Percentiles rank a stretch among this genome's conserved stretches.
phyloP scores from a whole-genome alignment of 2,329 filamentous ascomycete species.

The Cordyceps pruinosa region DNA sequence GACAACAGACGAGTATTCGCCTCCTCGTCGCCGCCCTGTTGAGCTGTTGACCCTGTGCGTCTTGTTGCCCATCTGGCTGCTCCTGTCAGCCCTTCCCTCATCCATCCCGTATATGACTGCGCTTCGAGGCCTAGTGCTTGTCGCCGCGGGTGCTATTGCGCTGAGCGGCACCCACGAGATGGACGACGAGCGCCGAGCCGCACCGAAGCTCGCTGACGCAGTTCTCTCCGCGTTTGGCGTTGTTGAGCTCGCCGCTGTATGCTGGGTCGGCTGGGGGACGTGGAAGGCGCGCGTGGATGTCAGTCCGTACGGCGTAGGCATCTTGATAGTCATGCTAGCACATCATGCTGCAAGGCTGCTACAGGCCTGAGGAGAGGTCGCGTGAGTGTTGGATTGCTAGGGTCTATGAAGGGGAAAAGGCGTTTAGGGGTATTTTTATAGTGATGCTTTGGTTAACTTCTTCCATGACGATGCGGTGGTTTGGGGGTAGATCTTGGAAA shows the following conservation, averaged over 20 bases:
- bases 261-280: slow-evolving; percentile 27
- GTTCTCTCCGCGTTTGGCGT: slow-evolving; percentile 24
- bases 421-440: not conserved
- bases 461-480: not conserved
- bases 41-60: slow-evolving; percentile 19
- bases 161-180: slow-evolving; percentile 24
- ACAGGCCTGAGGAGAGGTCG: not conserved
- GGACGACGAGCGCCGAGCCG: slow-evolving; percentile 13
- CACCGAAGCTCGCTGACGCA: slow-evolving; percentile 19
- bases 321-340: slow-evolving; percentile 26
- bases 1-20: not conserved
- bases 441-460: not conserved
- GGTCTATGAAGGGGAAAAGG: not conserved
- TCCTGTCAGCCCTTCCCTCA: slow-evolving; percentile 14
- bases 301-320: slow-evolving; percentile 21
- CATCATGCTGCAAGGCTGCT: slow-evolving; percentile 23
- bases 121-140: slow-evolving; percentile 22
- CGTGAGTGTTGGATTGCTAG: not conserved
- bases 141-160: slow-evolving; percentile 24
- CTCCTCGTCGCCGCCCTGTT: not conserved
- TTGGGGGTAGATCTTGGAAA: not conserved
- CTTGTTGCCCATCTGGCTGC: slow-evolving; percentile 22
- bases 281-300: slow-evolving; percentile 22
- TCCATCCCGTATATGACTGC: slow-evolving; percentile 22
- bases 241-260: slow-evolving; percentile 26